Conservation (phyloP, 805 yeast genomes). For the Saccharomycopsis sp. region DNA sequence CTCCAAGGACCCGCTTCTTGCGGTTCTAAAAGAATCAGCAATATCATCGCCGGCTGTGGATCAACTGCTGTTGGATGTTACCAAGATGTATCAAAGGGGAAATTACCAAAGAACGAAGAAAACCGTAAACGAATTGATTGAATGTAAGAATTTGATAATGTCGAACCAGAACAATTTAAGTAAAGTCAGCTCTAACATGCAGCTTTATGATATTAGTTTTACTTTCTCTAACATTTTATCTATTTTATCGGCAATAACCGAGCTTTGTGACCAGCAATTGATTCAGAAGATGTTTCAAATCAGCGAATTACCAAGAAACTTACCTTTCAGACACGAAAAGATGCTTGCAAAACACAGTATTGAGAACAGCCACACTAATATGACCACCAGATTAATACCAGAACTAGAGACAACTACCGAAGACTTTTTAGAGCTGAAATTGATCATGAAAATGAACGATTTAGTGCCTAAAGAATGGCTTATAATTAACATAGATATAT, state of each 20-base stretch:
- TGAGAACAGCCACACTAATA: not conserved
- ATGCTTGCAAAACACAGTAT: not conserved
- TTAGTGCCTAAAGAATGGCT: constrained; percentile 47
- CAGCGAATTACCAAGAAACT: constrained; percentile 17
- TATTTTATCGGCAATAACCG: constrained; percentile 14
- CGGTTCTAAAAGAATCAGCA: constrained; percentile 44
- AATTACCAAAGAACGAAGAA: constrained; percentile 11
- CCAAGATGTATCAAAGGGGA: constrained; percentile 10
- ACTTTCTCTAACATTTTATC: constrained; percentile 7
- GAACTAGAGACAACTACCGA: not conserved
- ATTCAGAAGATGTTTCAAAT: constrained; percentile 5
- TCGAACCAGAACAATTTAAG: not conserved
- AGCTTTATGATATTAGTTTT: constrained; percentile 8
- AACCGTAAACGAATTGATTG: not conserved
- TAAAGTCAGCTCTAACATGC: constrained; percentile 2
- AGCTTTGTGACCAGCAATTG: constrained; percentile 2
- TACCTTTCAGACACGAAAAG: constrained; percentile 19
- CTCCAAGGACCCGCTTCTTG: constrained; percentile 42
- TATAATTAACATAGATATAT: constrained; percentile 54
- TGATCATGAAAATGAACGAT: constrained; percentile 12
- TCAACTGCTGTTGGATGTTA: constrained; percentile 11
- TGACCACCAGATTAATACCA: not conserved
- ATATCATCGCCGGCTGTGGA: constrained; percentile 37
- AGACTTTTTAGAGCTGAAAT: not conserved
- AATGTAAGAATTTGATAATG: not conserved